These are phyloP conservation scores for Pseudophaeomoniella oleicola DNA, from an alignment of 2,329 filamentous ascomycete species.

Conservation along the genomic window DNA sequence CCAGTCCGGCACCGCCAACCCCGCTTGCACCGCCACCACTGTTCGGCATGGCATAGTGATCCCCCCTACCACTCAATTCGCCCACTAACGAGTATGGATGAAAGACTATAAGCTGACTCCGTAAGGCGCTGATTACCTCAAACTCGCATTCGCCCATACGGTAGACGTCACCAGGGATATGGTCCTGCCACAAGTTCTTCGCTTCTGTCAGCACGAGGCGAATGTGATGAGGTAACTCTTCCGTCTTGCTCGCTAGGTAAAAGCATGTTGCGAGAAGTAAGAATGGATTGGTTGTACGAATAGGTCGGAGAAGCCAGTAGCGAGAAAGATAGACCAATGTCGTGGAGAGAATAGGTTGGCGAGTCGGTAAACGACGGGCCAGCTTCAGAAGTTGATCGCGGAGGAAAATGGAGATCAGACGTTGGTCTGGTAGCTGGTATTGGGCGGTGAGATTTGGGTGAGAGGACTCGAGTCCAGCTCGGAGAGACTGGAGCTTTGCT, in stretches of 20 bases:
- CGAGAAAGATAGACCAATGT: constrained; percentile 90
- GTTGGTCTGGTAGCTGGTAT: constrained; percentile 67
- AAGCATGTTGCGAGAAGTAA: constrained; percentile 84
- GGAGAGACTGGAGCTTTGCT: constrained; percentile 60
- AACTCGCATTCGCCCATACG: constrained; percentile 92
- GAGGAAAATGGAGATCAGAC: constrained; percentile 81
- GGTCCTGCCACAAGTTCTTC: constrained; percentile 70
- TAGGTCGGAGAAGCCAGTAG: constrained; percentile 83
- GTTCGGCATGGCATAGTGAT: background rate
- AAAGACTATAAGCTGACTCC: constrained; percentile 75
- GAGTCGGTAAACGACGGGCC: constrained; percentile 66
- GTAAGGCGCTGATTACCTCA: constrained; percentile 79
- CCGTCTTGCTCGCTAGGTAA: constrained; percentile 95
- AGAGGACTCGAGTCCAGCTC: constrained; percentile 62
- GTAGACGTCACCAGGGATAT: constrained; percentile 60
- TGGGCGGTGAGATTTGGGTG: constrained; percentile 60
- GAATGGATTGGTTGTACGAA: constrained; percentile 85
- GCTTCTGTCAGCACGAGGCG: constrained; percentile 78
- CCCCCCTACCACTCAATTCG: constrained; percentile 41
- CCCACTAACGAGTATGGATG: constrained; percentile 76
- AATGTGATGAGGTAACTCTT: constrained; percentile 94
- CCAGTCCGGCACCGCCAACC: background rate
- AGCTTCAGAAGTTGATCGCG: constrained; percentile 75
- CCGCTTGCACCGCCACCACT: background rate
- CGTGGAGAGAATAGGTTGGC: constrained; percentile 86